Evolutionary conservation across 2,329 filamentous ascomycete species (phyloP).

Genomic region (Monosporascus cannonballus): DNA sequence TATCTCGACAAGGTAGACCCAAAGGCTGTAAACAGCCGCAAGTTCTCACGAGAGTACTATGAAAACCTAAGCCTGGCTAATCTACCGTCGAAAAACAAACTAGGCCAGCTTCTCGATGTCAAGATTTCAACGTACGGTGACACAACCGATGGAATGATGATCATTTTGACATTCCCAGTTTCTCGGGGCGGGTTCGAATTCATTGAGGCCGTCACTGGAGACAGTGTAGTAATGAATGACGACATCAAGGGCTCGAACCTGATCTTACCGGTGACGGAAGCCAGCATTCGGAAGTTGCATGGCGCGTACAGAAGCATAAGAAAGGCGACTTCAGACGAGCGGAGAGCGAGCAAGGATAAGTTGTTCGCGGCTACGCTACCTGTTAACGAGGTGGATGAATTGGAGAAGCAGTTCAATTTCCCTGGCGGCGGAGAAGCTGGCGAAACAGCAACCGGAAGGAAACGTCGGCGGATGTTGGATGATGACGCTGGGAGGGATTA

Average conservation of each 20-base stretch:
- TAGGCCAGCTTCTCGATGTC: conserved; percentile 13
- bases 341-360: conserved; percentile 9
- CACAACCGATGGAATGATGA: conserved; percentile 6
- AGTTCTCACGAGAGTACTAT: conserved; percentile 12
- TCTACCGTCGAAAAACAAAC: conserved; percentile 11
- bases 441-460: neutral
- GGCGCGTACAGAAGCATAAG: conserved; percentile 7
- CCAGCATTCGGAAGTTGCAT: conserved; percentile 12
- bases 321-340: conserved; percentile 9
- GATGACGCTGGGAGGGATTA: conserved; percentile 5
- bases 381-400: conserved; percentile 7
- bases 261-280: conserved; percentile 7
- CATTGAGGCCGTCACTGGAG: conserved; percentile 8
- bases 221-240: neutral
- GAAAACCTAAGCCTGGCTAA: conserved; percentile 7
- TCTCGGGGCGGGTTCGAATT: neutral
- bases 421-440: neutral
- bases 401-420: conserved; percentile 9
- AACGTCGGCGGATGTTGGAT: conserved; percentile 10
- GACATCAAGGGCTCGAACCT: conserved; percentile 2
- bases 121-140: conserved; percentile 6
- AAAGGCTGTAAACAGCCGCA: conserved; percentile 1
- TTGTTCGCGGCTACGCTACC: conserved; percentile 7
- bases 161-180: conserved; percentile 3
- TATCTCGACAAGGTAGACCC: conserved; percentile 3